Base-by-base conservation (phyloP, 768 basidiomycete genomes). In the Leucocoprinus leucothites region DNA sequence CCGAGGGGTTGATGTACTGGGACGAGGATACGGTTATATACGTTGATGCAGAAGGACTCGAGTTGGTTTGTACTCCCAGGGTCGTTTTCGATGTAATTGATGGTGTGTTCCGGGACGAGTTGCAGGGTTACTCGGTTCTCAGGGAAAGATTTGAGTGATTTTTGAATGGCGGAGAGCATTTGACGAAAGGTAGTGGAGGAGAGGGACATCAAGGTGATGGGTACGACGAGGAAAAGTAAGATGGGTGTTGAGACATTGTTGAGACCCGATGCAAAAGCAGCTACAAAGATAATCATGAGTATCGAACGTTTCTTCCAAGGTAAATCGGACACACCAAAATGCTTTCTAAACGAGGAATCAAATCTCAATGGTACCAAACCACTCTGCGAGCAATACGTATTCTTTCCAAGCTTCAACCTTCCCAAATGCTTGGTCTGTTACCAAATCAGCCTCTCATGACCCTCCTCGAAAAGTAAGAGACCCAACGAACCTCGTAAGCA, bases 21-120 rank as follows among this genome's bases (percentile, higher is more conserved):
- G 16, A 79, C 73, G 14, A 80, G 74, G 9, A 90, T 80, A 24
- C 89, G 82, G 64, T 90, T 82, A 69, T 94, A 94, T 14, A 92
- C 71, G 0, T 85, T 82, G 38, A 74, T 73, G 35, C 82, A 85
- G 13, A 90, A 73, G 3, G 66, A 61, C 28, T 84, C 79, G 11
- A 82, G 64, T 25, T 77, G 72, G 2, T 73, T 69, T 50, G 75
- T 70, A 38, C 69, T 70, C 5, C 71, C 59, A 4, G 71, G 63
- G 14, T 82, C 71, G 36, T 76, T 74, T 44, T 77, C 73, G n/a
- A 78, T 71, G 16, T 73, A 70, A 9, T 77, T 74, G 42, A 77
- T 66, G 21, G 89, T 70, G 28, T 80, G 73, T 58, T 91, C 86
- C 3, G 91, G 88, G 42, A 94, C 72, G 59, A 92, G 81, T 53